Percentiles rank a stretch among this genome's conserved stretches.
Conservation (phyloP, 805 yeast species). For the Sugiyamaella americana region DNA sequence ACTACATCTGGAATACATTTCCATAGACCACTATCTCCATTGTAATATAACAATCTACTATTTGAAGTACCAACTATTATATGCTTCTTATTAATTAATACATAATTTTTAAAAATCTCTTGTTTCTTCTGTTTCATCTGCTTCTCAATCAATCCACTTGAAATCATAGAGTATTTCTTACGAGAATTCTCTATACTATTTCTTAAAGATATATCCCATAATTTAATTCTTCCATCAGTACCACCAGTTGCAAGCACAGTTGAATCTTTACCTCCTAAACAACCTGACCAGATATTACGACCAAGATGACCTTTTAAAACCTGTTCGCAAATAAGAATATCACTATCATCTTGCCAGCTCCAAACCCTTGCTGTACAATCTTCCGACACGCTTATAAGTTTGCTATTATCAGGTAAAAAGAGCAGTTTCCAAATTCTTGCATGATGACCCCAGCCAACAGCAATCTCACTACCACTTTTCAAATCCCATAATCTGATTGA, state of each 20-base stretch:
- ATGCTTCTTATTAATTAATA: constrained; percentile 41
- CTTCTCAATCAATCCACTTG: neutral
- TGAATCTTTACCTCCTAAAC: constrained; percentile 31
- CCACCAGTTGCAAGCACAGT: constrained; percentile 75
- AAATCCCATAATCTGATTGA: constrained; percentile 74
- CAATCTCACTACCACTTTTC: constrained; percentile 48
- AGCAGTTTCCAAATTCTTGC: constrained; percentile 86
- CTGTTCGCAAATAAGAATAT: constrained; percentile 32
- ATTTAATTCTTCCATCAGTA: constrained; percentile 78
- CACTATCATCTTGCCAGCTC: constrained; percentile 29
- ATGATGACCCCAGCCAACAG: constrained; percentile 94
- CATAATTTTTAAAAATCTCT: constrained; percentile 59
- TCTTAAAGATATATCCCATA: constrained; percentile 41
- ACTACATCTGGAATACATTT: constrained; percentile 7
- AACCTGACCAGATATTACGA: constrained; percentile 71
- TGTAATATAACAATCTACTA: constrained; percentile 43
- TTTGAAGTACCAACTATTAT: constrained; percentile 53
- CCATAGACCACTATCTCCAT: constrained; percentile 19
- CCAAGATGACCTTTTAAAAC: constrained; percentile 71
- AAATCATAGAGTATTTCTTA: neutral
- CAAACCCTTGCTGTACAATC: constrained; percentile 82
- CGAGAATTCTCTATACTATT: constrained; percentile 1
- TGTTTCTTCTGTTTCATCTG: constrained; percentile 34
- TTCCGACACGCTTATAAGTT: constrained; percentile 67
- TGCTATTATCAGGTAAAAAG: constrained; percentile 39